Conservation (phyloP, 2,329 filamentous ascomycete species). For the Curvularia lunata region DNA sequence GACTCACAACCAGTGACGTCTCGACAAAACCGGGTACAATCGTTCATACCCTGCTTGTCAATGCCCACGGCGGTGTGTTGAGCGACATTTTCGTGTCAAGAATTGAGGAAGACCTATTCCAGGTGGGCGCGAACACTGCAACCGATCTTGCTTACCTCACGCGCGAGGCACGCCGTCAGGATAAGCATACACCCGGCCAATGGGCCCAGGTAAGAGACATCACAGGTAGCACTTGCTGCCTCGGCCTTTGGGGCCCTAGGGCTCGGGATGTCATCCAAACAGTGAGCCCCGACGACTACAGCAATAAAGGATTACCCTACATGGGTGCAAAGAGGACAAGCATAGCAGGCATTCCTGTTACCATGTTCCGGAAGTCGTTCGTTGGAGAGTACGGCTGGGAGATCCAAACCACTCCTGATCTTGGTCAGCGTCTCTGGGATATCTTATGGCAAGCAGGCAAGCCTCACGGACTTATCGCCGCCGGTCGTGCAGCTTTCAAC, state of each 20-base stretch:
- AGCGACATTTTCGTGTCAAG: slow-evolving; percentile 65
- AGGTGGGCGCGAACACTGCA: slow-evolving; percentile 63
- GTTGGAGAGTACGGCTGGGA: slow-evolving; percentile 70
- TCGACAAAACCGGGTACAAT: slow-evolving; percentile 57
- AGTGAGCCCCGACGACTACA: slow-evolving; percentile 57
- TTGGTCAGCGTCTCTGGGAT: slow-evolving; percentile 66
- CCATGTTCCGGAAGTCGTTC: slow-evolving; percentile 62
- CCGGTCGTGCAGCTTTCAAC: slow-evolving; percentile 65
- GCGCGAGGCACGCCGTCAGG: slow-evolving; percentile 60
- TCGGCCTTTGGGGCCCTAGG: slow-evolving; percentile 68
- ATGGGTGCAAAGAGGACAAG: slow-evolving; percentile 57
- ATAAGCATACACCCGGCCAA: slow-evolving; percentile 47
- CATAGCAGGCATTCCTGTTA: slow-evolving; percentile 64
- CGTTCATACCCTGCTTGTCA: slow-evolving; percentile 64
- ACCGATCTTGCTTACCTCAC: slow-evolving; percentile 62
- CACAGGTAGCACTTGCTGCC: slow-evolving; percentile 65
- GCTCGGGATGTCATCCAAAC: slow-evolving; percentile 59
- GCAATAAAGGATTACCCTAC: slow-evolving; percentile 56
- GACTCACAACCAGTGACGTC: slow-evolving; percentile 60
- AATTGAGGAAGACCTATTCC: slow-evolving; percentile 58
- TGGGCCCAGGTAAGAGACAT: slow-evolving; percentile 64
- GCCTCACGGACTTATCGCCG: slow-evolving; percentile 62
- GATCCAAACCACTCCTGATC: slow-evolving; percentile 65
- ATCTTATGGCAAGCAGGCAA: slow-evolving; percentile 62
- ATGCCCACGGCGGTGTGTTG: slow-evolving; percentile 59